A percentile compares a stretch with the other conserved stretches of the same genome.
Evolutionary conservation across 257 asterid genomes (phyloP).

Genomic region (Solanum ossicruentum): DNA sequence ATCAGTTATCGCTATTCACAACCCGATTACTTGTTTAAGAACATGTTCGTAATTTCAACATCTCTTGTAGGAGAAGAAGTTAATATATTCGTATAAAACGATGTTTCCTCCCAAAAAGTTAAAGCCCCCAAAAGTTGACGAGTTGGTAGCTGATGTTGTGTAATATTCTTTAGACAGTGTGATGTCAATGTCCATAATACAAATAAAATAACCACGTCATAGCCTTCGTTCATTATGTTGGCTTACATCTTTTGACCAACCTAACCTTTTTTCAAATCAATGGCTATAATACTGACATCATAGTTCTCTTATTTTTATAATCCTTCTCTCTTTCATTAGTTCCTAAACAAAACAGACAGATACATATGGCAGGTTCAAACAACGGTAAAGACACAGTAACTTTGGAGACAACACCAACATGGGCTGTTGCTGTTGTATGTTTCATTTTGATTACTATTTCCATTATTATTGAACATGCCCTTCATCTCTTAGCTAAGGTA

Average conservation of each 20-base stretch:
- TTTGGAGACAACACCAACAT: conserved; percentile 47
- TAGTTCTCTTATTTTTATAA: neutral
- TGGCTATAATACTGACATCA: neutral
- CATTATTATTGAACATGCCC: conserved; percentile 48
- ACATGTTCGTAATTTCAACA: neutral
- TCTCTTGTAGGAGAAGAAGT: neutral
- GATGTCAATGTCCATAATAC: neutral
- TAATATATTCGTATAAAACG: neutral
- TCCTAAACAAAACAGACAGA: neutral
- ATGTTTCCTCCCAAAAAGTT: neutral
- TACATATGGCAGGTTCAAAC: conserved; percentile 4
- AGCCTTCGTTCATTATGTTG: neutral
- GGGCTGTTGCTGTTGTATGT: conserved; percentile 66
- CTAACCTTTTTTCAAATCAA: neutral
- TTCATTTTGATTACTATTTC: conserved; percentile 39
- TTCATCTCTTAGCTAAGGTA: conserved; percentile 58
- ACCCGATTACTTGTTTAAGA: neutral
- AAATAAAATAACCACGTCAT: neutral
- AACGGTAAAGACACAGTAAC: conserved; percentile 8
- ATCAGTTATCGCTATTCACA: neutral
- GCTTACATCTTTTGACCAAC: neutral
- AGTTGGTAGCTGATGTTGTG: neutral
- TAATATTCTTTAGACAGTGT: neutral
- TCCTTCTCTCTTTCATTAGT: neutral
- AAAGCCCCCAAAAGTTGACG: neutral